Base-by-base conservation (phyloP, 2,329 filamentous ascomycete species). In the Arthrobotrys conoides region DNA sequence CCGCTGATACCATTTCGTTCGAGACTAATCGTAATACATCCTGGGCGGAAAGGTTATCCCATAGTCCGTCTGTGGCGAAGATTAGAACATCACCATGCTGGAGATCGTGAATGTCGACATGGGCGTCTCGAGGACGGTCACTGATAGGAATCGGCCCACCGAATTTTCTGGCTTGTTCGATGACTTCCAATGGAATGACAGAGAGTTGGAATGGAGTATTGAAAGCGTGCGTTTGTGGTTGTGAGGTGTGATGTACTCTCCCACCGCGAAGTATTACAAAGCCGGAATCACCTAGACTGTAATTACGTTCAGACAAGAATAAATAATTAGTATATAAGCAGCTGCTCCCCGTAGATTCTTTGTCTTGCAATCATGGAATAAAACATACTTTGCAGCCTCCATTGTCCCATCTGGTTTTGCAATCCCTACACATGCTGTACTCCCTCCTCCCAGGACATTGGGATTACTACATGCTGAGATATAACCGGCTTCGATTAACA, bases 191-290 rank as follows among this genome's bases (percentile, higher is more conserved):
- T 0, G 96, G 95, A 6, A 97, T 91, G 67, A 97, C 90, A 68
- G 93, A 95, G 48, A 99, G 89, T 84, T 99, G 96, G 83, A 93
- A 99, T 0, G 96, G 96, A 0, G 96, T 98, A 85, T 99, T 99
- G 88, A 99, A 99, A 51, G 91, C 94, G 84, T 99, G 96, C 0
- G 94, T 97, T 85, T 99, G 96, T 24, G 93, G 92, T 59, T 91
- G 89, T 1, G 94, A 97, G 83, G 90, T 91, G 71, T 91, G 89
- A 84, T 96, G 91, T 36, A 99, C 92, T 14, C 92, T 93, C 81
- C 95, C 96, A 27, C 93, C 89, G 14, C 94, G 90, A 77, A 98
- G 87, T 79, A 97, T 91, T 71, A 98, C 88, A 84, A 94, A 98
- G 36, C 96, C 96, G 27, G 94, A 97, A 86, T 99, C 96, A 80